Evolutionary conservation across 305 asterid genomes (phyloP).

Genomic region (Rubia occidens): DNA sequence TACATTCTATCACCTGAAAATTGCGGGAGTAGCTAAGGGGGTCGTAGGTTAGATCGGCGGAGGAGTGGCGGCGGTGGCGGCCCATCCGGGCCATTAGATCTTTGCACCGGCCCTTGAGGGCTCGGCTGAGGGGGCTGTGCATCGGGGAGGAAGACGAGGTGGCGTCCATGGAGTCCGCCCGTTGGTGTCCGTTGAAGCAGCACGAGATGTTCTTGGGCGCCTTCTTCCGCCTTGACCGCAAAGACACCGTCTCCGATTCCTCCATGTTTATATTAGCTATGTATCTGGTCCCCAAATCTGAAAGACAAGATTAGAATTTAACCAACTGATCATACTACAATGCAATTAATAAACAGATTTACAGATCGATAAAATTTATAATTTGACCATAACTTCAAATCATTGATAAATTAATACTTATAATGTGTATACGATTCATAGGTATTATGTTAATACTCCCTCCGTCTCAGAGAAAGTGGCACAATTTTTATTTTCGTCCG

Average conservation of each 20-base stretch:
- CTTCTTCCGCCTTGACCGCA: slow-evolving; percentile 30
- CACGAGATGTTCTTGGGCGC: slow-evolving; percentile 27
- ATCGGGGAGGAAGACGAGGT: slow-evolving; percentile 2
- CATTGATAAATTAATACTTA: too few relatives aligned
- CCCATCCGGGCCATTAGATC: slow-evolving; percentile 31
- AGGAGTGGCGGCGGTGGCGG: slow-evolving; percentile 44
- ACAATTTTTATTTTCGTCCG: too few relatives aligned
- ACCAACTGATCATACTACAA: too few relatives aligned
- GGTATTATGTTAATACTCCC: too few relatives aligned
- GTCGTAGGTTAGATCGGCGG: slow-evolving; percentile 61
- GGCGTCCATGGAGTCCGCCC: slow-evolving; percentile 24
- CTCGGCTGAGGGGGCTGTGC: slow-evolving; percentile 12
- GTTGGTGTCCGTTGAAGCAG: slow-evolving; percentile 35
- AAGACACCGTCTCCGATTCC: slow-evolving; percentile 20
- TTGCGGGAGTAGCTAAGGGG: slow-evolving; percentile 57
- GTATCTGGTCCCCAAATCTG: background rate
- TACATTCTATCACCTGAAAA: slow-evolving; percentile 26
- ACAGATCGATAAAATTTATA: too few relatives aligned
- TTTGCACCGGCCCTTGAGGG: slow-evolving; percentile 29
- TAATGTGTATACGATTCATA: too few relatives aligned
- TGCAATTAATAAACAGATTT: too few relatives aligned
- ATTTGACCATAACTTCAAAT: too few relatives aligned
- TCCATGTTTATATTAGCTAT: slow-evolving; percentile 15
- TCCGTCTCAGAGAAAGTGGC: too few relatives aligned
- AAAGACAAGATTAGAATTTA: too few relatives aligned